Evolutionary conservation across 768 basidiomycete species (phyloP), one percentile per base, ranked within the genome.

Genomic region (Mycena galericulata): DNA sequence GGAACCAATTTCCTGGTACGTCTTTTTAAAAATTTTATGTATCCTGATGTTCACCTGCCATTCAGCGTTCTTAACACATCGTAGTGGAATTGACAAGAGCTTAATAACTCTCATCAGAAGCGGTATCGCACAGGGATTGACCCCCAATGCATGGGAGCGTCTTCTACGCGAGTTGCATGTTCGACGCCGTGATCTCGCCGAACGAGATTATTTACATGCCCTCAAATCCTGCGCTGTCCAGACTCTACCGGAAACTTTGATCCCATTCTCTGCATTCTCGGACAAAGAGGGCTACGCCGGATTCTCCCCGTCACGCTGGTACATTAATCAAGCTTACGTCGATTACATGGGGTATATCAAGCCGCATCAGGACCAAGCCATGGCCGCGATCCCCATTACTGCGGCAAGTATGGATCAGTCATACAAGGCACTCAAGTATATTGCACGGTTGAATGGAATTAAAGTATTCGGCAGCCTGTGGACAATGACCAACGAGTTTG

Each of bases 1-100:
- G 26, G 2, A 54, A 53, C n/a, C 26, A 62, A 53, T 62, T 62
- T 32, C 61, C 61, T 2, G 61, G 61, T 62, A 15, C 1, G 59
- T 26, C 38, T 17, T 57, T 34, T 4, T 40, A n/a, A n/a, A 14
- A 36, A 20, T 34, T 46, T n/a, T 17, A 24, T 26, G 4, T 41
- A 5, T 57, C n/a, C 14, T 57, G 5, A 27, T 11, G 18, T 26
- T 6, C 14, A 7, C 6, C 34, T 36, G 34, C 27, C 26, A 3
- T 50, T 17, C 17, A 57, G 55, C 55, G 9, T 57, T 57, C 26
- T 22, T 57, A 26, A 57, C 55, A 17, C 55, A 57, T 29, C 55
- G 40, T 27, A 57, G 55, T 24, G 55, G 55, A 14, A 57, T 57
- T 20, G 55, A 57, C 26, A 57, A 57, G 38, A 43, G 18, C 14